These are phyloP conservation scores for Phytophthora fragariae DNA, from an alignment of 352 stramenopile genomes.

Conservation along the genomic window DNA sequence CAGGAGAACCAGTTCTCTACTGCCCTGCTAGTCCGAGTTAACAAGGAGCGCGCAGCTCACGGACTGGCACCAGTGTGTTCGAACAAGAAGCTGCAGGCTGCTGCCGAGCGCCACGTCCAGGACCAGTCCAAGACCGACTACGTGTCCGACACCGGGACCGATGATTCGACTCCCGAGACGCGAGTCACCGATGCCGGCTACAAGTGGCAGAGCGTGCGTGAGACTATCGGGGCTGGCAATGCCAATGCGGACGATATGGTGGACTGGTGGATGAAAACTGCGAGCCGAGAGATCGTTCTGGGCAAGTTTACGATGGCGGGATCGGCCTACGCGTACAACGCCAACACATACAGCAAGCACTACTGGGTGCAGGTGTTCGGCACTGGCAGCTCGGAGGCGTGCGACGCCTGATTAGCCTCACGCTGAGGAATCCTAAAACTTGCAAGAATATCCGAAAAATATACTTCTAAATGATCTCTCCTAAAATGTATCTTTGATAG, in stretches of 20 bases:
- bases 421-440: neutral
- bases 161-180: conserved; percentile 39
- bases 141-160: conserved; percentile 49
- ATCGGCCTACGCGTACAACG: conserved; percentile 42
- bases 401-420: conserved; percentile 1
- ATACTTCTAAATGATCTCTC: no score
- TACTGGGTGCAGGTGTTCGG: conserved; percentile 69
- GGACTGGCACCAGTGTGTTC: neutral
- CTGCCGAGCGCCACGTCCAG: neutral
- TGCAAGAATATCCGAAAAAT: neutral
- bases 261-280: conserved; percentile 42
- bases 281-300: conserved; percentile 28
- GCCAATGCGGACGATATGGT: conserved; percentile 34
- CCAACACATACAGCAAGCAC: conserved; percentile 37
- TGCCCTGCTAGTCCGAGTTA: neutral
- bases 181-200: conserved; percentile 50
- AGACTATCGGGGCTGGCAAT: conserved; percentile 43
- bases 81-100: conserved; percentile 7
- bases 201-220: conserved; percentile 47
- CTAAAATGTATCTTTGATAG: no score
- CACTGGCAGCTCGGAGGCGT: conserved; percentile 35
- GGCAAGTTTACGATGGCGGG: conserved; percentile 47
- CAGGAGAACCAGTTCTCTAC: neutral
- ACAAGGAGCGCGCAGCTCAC: conserved; percentile 6
- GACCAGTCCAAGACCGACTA: conserved; percentile 8